Percentiles rank a stretch among this genome's conserved stretches.
Conservation (phyloP, 1,139 yeast species). For the Kodamaea alishanica region DNA sequence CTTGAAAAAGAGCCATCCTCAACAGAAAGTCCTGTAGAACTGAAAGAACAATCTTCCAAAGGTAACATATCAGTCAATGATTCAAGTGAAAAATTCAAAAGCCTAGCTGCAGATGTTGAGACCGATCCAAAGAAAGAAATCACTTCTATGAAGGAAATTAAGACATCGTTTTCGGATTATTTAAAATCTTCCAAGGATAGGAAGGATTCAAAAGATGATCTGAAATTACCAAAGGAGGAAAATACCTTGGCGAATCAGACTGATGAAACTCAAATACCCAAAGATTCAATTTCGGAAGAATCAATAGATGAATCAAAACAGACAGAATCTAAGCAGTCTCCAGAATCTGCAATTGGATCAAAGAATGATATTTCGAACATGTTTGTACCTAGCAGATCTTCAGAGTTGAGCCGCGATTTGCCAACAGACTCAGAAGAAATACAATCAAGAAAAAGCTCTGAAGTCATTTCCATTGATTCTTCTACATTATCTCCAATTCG, state of each 20-base stretch:
- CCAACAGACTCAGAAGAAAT: too few relatives aligned
- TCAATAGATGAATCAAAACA: background rate
- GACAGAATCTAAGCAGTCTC: background rate
- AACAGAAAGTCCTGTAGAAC: background rate
- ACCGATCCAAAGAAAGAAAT: background rate
- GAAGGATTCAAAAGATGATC: conserved; percentile 4
- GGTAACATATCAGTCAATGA: background rate
- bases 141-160: background rate
- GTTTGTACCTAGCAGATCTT: background rate
- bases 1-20: background rate
- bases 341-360: background rate
- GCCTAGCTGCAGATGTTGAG: background rate
- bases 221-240: conserved; percentile 1
- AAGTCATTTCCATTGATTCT: conserved; percentile 12
- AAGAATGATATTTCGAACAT: background rate
- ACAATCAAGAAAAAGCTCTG: background rate
- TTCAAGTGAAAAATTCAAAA: background rate
- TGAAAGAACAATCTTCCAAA: background rate
- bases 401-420: too few relatives aligned
- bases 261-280: background rate
- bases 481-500: conserved; percentile 24
- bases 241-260: background rate
- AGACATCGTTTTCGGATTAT: conserved; percentile 16
- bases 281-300: too few relatives aligned
- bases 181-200: conserved; percentile 12